Percentiles rank a stretch among this genome's conserved stretches.
phyloP scores from a whole-genome alignment of 2,329 filamentous ascomycete species.

The Ascocoryne sarcoides region DNA sequence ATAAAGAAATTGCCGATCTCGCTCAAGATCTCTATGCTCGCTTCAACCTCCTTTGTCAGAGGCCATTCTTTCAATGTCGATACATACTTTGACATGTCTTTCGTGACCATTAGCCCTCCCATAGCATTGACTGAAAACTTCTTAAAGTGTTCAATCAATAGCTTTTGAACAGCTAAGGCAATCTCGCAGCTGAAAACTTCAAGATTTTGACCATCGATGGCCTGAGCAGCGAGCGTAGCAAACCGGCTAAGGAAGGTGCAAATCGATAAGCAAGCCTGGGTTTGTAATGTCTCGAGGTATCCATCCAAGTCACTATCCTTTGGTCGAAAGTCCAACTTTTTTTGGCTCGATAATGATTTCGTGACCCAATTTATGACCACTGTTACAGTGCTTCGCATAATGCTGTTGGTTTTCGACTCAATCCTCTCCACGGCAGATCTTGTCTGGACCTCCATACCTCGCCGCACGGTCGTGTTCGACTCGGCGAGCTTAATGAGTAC shows the following conservation, averaged over 20 bases:
- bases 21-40: slow-evolving; percentile 72
- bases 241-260: slow-evolving; percentile 70
- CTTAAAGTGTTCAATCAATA: slow-evolving; percentile 89
- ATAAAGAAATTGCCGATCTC: slow-evolving; percentile 97
- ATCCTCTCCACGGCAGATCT: slow-evolving; percentile 50
- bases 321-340: slow-evolving; percentile 63
- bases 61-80: slow-evolving; percentile 79
- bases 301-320: slow-evolving; percentile 52
- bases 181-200: slow-evolving; percentile 77
- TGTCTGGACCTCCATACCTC: slow-evolving; percentile 61
- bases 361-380: slow-evolving; percentile 54
- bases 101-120: slow-evolving; percentile 88
- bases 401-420: slow-evolving; percentile 59
- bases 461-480: slow-evolving; percentile 75
- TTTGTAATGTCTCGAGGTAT: slow-evolving; percentile 69
- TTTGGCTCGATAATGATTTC: slow-evolving; percentile 55
- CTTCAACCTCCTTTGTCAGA: slow-evolving; percentile 57
- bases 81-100: slow-evolving; percentile 91
- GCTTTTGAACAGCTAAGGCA: slow-evolving; percentile 64
- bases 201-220: slow-evolving; percentile 77
- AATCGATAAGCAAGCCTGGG: slow-evolving; percentile 73
- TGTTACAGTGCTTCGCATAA: slow-evolving; percentile 61
- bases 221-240: slow-evolving; percentile 51
- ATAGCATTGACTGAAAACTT: slow-evolving; percentile 89
- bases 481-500: slow-evolving; percentile 85